These are phyloP conservation scores for Phytophthora sansomeana DNA, from an alignment of 352 stramenopile genomes.

Conservation along the genomic window DNA sequence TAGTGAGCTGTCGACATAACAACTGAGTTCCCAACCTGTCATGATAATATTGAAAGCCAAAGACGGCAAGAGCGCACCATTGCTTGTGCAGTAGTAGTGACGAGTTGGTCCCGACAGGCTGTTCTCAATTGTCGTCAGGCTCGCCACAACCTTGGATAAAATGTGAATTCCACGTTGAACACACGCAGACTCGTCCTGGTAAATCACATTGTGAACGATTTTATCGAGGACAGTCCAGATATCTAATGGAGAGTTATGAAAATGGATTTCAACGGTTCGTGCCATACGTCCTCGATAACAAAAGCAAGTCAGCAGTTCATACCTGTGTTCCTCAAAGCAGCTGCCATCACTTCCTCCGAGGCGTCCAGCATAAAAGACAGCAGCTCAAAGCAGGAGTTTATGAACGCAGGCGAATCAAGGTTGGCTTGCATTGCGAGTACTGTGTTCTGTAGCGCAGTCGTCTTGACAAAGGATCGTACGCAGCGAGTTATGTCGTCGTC, in stretches of 20 bases:
- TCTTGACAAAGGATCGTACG: conserved; percentile 18
- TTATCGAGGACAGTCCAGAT: conserved; percentile 27
- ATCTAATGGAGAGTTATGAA: conserved; percentile 3
- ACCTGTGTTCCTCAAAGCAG: conserved; percentile 23
- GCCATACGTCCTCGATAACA: too few relatives aligned
- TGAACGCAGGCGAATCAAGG: conserved; percentile 25
- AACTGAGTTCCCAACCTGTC: background rate
- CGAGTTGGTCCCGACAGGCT: conserved; percentile 18
- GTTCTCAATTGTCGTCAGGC: conserved; percentile 9
- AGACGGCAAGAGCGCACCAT: conserved; percentile 22
- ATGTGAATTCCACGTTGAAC: conserved; percentile 27
- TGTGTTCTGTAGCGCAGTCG: conserved; percentile 11
- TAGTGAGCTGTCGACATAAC: conserved; percentile 27
- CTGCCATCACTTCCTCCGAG: background rate
- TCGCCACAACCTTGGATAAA: conserved; percentile 20
- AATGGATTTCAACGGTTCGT: too few relatives aligned
- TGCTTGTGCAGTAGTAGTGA: conserved; percentile 33
- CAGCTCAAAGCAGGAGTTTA: conserved; percentile 25
- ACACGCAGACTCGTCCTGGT: conserved; percentile 28
- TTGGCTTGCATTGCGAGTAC: conserved; percentile 28
- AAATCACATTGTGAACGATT: conserved; percentile 30
- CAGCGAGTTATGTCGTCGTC: conserved; percentile 4
- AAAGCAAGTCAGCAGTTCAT: background rate
- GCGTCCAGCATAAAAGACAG: conserved; percentile 11
- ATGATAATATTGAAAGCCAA: background rate